These are phyloP conservation scores for Candida silvatica DNA, from an alignment of 805 yeast genomes.

Conservation along the genomic window DNA sequence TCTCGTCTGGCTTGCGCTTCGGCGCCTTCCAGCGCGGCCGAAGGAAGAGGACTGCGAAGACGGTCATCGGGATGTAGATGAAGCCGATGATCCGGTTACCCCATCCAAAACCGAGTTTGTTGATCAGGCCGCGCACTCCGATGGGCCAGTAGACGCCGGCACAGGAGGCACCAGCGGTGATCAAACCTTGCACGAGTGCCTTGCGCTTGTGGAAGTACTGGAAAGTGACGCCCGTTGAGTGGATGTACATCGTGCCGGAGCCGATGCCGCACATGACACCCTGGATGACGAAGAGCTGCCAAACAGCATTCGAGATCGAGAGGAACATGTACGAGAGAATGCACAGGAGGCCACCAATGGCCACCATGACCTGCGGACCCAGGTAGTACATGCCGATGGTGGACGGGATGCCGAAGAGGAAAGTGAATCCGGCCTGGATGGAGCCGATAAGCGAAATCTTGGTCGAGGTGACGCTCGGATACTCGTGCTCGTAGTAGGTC, in stretches of 20 bases:
- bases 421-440: slow-evolving; percentile 37
- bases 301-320: slow-evolving; percentile 42
- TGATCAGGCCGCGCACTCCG: slow-evolving; percentile 35
- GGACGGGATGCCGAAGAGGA: slow-evolving; percentile 40
- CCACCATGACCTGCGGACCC: slow-evolving; percentile 31
- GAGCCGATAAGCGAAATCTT: slow-evolving; percentile 48
- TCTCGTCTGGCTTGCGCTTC: slow-evolving; percentile 27
- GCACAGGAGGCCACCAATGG: slow-evolving; percentile 35
- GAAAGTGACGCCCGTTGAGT: slow-evolving; percentile 50
- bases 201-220: slow-evolving; percentile 60
- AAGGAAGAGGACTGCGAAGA: slow-evolving; percentile 13
- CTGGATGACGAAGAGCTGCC: slow-evolving; percentile 64
- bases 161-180: slow-evolving; percentile 39
- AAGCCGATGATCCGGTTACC: slow-evolving; percentile 40
- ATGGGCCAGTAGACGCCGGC: slow-evolving; percentile 44
- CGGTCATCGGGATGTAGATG: slow-evolving; percentile 24
- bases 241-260: slow-evolving; percentile 46
- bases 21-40: slow-evolving; percentile 24
- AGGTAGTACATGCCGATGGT: slow-evolving; percentile 31
- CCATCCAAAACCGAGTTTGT: slow-evolving; percentile 35
- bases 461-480: slow-evolving; percentile 34
- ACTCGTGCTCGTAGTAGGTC: slow-evolving; percentile 34
- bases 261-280: slow-evolving; percentile 57
- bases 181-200: slow-evolving; percentile 39
- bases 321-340: slow-evolving; percentile 46